Evolutionary conservation across 106 monocot species (phyloP).

Genomic region (Posidonia australis): DNA sequence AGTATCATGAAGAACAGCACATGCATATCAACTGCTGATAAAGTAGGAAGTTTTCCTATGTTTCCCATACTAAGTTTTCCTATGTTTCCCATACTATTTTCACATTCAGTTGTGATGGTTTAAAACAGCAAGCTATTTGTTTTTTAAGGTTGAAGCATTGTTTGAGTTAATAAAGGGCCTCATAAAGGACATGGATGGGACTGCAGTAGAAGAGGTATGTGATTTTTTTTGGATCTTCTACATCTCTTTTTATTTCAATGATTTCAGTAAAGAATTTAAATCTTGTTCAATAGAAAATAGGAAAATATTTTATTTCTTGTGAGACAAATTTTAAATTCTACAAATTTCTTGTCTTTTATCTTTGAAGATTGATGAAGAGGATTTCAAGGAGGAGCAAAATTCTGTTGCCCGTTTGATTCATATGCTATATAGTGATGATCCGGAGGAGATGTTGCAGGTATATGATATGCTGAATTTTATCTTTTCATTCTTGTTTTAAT

Average conservation of each 20-base stretch:
- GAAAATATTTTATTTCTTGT: neutral
- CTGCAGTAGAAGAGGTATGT: conserved; percentile 65
- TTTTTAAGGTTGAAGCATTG: conserved; percentile 77
- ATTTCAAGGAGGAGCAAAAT: conserved; percentile 99
- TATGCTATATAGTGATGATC: conserved; percentile 87
- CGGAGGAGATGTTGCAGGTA: conserved; percentile 96
- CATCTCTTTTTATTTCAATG: neutral
- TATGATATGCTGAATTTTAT: neutral
- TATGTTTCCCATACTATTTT: conserved; percentile 4
- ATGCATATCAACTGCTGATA: conserved; percentile 74
- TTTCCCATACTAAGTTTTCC: neutral
- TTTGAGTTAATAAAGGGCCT: conserved; percentile 97
- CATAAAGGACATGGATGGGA: conserved; percentile 75
- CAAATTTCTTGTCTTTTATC: neutral
- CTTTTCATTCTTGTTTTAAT: neutral
- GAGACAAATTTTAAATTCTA: neutral
- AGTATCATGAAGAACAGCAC: conserved; percentile 97
- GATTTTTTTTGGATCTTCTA: neutral
- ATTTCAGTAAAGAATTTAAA: neutral
- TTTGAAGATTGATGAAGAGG: conserved; percentile 86
- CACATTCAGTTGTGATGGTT: neutral
- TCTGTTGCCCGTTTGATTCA: conserved; percentile 98
- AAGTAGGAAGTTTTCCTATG: conserved; percentile 39
- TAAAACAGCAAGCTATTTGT: neutral
- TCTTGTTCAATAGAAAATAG: too few relatives aligned